Base-by-base conservation (phyloP, 208 protist genomes). In the Trypanosomatidae sp. region DNA sequence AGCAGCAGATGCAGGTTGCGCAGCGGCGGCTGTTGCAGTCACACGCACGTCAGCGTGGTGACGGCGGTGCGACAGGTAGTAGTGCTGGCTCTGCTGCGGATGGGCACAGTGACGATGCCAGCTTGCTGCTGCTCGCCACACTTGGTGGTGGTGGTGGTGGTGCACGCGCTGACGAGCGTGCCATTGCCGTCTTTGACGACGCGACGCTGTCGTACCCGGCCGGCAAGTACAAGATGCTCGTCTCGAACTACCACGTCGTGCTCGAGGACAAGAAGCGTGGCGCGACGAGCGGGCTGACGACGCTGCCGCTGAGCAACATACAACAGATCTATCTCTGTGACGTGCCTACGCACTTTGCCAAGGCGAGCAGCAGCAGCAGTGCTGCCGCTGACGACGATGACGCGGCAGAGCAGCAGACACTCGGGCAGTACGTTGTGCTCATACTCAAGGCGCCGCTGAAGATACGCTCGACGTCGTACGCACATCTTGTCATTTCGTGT, bases 301-400 rank as follows among this genome's bases (percentile, higher is more conserved):
- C 62, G 0, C 54, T 89, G n/a, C 71, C 76, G 0, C 57, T 92
- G 13, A 57, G 59, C 0, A 67, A 89, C 55, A 66, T 92, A 20
- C 40, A 74, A 33, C 70, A 83, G 27, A 6, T 89, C 18, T 92
- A 83, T 27, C 60, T 92, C 2, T 92, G 83, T 38, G 78, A 92
- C 27, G 67, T 92, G 2, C 77, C 77, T 3, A 38, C 66, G 42
- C 61, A 61, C 51, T 82, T 82, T 48, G 48, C 57, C 18, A 52
- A 57, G 8, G 8, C 53, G 0, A 18, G 41, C 22, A 43, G n/a
- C 23, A 50, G 63, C 2, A n/a, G n/a, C n/a, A n/a, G n/a, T n/a
- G n/a, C n/a, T n/a, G n/a, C n/a, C n/a, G 56, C 18, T 15, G 50
- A 42, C 19, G 56, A 73, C 33, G 43, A 38, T 6, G 53, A 39